These are phyloP conservation scores for Exophiala mesophila DNA, from an alignment of 2,329 filamentous ascomycete genomes.

Conservation along the genomic window DNA sequence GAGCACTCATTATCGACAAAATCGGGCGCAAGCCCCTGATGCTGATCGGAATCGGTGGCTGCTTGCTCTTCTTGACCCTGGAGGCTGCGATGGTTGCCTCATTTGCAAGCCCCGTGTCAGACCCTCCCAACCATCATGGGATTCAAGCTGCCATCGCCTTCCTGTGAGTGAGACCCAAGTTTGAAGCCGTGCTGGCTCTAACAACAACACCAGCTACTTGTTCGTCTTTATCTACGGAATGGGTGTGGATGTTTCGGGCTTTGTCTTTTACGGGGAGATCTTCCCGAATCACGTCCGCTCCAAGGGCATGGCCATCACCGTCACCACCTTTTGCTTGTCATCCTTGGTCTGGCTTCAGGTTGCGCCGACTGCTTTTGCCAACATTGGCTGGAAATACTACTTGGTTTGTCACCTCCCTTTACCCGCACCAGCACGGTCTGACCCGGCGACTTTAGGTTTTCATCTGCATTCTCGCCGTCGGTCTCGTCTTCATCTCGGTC, in stretches of 20 bases:
- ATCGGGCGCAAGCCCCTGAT: conserved; percentile 27
- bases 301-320: conserved; percentile 12
- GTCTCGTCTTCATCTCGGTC: conserved; percentile 3
- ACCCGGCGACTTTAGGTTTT: conserved; percentile 12
- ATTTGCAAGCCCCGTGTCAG: conserved; percentile 9
- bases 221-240: conserved; percentile 4
- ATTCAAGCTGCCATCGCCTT: conserved; percentile 36
- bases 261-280: conserved; percentile 14
- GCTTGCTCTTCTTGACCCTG: conserved; percentile 7
- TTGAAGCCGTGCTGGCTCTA: too few relatives aligned
- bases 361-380: conserved; percentile 28
- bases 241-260: conserved; percentile 13
- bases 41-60: conserved; percentile 22
- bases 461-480: conserved; percentile 8
- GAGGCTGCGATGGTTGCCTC: conserved; percentile 19
- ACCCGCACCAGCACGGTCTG: background rate
- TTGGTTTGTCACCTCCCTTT: conserved; percentile 20
- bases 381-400: conserved; percentile 32
- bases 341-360: conserved; percentile 12
- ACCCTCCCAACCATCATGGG: conserved; percentile 25
- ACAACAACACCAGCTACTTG: conserved; percentile 15
- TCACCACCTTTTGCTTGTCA: conserved; percentile 4
- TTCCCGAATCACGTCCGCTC: conserved; percentile 16
- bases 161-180: conserved; percentile 30
- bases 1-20: conserved; percentile 12